Evolutionary conservation across 306 rosid species (phyloP).

Genomic region (Cucumis hystrix): DNA sequence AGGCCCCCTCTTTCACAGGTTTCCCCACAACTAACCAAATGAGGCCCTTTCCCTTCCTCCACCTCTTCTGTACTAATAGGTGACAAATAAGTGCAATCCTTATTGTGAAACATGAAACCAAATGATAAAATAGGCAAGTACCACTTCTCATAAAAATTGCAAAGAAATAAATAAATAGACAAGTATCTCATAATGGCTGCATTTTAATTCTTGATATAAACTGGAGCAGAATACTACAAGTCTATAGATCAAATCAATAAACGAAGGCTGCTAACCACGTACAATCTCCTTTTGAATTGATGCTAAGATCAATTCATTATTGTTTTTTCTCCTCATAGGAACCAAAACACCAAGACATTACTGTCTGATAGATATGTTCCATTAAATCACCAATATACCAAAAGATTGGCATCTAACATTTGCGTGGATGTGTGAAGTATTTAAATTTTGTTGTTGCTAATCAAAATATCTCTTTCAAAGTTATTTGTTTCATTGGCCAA

Average conservation of each 20-base stretch:
- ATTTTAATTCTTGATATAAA: neutral
- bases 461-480: neutral
- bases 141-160: neutral
- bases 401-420: neutral
- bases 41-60: too few relatives aligned
- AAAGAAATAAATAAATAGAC: neutral
- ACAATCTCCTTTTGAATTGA: neutral
- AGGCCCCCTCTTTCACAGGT: too few relatives aligned
- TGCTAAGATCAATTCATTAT: too few relatives aligned
- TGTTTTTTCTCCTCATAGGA: too few relatives aligned
- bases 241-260: neutral
- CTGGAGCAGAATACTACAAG: neutral
- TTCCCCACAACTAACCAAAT: too few relatives aligned
- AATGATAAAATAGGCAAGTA: neutral
- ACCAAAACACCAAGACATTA: neutral
- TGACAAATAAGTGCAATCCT: neutral
- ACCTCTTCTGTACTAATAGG: neutral
- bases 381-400: neutral
- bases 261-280: neutral
- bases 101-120: neutral
- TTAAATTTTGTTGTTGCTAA: neutral
- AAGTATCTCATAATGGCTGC: neutral
- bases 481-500: neutral
- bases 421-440: neutral
- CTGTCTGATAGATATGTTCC: neutral